These are phyloP conservation scores for Xylaria sp. DNA, from an alignment of 495 filamentous ascomycete genomes.

Conservation along the genomic window DNA sequence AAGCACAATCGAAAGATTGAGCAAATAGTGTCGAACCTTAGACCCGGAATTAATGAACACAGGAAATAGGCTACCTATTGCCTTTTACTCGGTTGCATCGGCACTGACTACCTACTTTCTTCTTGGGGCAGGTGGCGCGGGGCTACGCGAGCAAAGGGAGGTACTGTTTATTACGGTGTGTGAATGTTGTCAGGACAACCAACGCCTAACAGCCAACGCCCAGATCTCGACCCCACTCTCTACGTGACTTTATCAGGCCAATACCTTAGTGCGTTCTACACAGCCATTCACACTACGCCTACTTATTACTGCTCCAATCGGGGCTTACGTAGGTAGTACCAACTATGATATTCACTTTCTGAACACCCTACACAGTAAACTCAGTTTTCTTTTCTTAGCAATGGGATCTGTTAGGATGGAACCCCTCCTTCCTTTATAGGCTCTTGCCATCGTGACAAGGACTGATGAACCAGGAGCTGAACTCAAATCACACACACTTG, in stretches of 20 bases:
- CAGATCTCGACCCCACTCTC: not conserved
- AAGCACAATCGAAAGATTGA: slow-evolving; percentile 4
- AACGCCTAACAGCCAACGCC: not conserved
- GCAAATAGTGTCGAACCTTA: not conserved
- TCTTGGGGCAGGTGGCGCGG: slow-evolving; percentile 16
- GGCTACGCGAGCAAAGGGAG: not conserved
- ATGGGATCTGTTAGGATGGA: not conserved
- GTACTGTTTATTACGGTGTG: slow-evolving; percentile 22
- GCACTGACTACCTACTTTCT: slow-evolving; percentile 1
- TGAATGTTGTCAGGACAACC: slow-evolving; percentile 26
- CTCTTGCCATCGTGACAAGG: not conserved
- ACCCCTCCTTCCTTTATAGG: not conserved
- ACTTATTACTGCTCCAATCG: not conserved
- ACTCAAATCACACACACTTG: not conserved
- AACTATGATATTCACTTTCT: not conserved
- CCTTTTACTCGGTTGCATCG: not conserved
- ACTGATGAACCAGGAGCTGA: not conserved
- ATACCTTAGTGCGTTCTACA: not conserved
- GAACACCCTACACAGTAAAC: not conserved
- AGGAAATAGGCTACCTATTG: not conserved
- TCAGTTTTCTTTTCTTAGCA: slow-evolving; percentile 2
- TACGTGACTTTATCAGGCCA: slow-evolving; percentile 4
- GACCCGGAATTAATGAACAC: not conserved
- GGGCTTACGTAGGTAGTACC: not conserved
- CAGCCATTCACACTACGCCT: not conserved